These are phyloP conservation scores for Eucalyptus sp. DNA, from an alignment of 345 rosid genomes.

Conservation along the genomic window DNA sequence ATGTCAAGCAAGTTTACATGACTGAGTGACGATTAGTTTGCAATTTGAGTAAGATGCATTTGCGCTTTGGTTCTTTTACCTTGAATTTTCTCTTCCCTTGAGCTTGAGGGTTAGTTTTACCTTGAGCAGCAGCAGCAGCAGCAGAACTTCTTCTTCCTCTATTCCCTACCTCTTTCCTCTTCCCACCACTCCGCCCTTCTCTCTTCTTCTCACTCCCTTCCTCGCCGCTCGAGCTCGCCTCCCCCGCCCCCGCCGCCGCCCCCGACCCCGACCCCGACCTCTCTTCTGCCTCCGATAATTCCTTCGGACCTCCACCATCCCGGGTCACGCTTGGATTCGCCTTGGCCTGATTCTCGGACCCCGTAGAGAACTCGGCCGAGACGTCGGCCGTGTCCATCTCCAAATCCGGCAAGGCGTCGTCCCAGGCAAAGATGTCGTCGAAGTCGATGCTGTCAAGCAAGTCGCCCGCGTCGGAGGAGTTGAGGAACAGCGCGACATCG, in stretches of 20 bases:
- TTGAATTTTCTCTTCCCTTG: conserved; percentile 29
- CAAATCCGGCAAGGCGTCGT: conserved; percentile 49
- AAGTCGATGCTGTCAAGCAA: conserved; percentile 59
- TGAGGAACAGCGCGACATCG: conserved; percentile 20
- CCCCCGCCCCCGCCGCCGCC: background rate
- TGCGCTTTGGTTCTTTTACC: conserved; percentile 10
- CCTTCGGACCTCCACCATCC: background rate
- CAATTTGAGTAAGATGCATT: background rate
- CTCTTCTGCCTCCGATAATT: background rate
- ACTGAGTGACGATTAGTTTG: background rate
- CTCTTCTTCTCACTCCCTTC: background rate
- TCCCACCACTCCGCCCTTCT: background rate
- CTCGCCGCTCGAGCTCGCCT: background rate
- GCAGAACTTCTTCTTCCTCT: background rate
- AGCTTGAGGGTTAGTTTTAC: background rate
- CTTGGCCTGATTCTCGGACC: conserved; percentile 41
- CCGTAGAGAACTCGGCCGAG: conserved; percentile 36
- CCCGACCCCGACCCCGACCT: background rate
- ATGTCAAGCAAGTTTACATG: background rate
- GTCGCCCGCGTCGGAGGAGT: conserved; percentile 26
- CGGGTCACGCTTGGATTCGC: background rate
- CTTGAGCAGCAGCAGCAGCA: background rate
- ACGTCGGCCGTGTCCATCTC: conserved; percentile 49
- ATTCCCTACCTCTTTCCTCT: background rate
- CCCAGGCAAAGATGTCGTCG: conserved; percentile 58